phyloP scores from a whole-genome alignment of 441 rosid genomes.

The Gossypium schwendimanii region DNA sequence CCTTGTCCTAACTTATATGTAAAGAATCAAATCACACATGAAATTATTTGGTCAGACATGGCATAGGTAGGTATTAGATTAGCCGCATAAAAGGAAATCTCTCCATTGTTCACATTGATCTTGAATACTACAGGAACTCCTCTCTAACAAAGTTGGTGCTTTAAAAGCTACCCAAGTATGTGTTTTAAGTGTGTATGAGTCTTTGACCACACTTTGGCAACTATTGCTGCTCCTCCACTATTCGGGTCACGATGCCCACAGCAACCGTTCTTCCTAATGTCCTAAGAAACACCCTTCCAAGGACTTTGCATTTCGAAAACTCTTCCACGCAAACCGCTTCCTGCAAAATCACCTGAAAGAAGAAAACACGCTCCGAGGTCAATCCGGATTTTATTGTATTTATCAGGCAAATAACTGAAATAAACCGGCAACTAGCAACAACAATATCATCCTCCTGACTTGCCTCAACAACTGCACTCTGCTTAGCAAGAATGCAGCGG shows the following conservation, averaged over 20 bases:
- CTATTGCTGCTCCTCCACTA: constrained; percentile 37
- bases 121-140: background rate
- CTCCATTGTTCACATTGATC: background rate
- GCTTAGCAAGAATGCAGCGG: constrained; percentile 68
- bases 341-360: constrained; percentile 53
- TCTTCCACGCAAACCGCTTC: constrained; percentile 74
- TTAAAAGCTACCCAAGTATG: background rate
- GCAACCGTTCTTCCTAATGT: constrained; percentile 79
- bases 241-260: constrained; percentile 60
- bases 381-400: background rate
- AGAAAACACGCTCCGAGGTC: background rate
- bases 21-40: background rate
- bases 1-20: background rate
- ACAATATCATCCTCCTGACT: background rate
- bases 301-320: constrained; percentile 66
- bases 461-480: constrained; percentile 85
- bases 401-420: background rate
- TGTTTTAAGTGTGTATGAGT: background rate
- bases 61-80: background rate
- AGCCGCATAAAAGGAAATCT: background rate
- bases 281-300: constrained; percentile 85
- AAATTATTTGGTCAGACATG: background rate
- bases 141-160: background rate
- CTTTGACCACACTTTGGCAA: background rate
- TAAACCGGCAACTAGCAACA: background rate